Conservation (phyloP, 345 rosid species). For the Sapria himalayana region DNA sequence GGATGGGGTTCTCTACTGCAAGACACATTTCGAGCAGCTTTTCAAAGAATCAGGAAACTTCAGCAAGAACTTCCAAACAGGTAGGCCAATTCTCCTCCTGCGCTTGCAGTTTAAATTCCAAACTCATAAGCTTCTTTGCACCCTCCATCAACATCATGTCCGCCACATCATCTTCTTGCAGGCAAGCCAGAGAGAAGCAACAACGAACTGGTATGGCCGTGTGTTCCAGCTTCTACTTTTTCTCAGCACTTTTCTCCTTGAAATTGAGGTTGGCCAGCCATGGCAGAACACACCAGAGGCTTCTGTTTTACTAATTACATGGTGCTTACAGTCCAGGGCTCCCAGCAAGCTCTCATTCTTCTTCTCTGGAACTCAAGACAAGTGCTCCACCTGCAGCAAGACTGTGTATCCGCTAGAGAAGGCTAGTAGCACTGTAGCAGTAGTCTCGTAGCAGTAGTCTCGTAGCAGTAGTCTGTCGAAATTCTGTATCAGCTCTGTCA, state of each 20-base stretch:
- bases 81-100: too few species aligned
- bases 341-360: slow-evolving; percentile 52
- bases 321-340: slow-evolving; percentile 41
- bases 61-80: slow-evolving; percentile 77
- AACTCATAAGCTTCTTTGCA: too few species aligned
- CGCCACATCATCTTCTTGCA: slow-evolving; percentile 7
- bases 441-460: too few species aligned
- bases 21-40: slow-evolving; percentile 89
- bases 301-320: too few species aligned
- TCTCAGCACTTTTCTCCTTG: too few species aligned
- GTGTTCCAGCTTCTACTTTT: too few species aligned
- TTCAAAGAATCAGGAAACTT: slow-evolving; percentile 98
- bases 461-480: too few species aligned
- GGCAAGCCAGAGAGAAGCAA: slow-evolving; percentile 12
- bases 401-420: slow-evolving; percentile 72
- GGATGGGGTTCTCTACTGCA: slow-evolving; percentile 97
- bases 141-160: too few species aligned
- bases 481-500: too few species aligned
- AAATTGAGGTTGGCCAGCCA: too few species aligned
- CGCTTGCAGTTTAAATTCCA: too few species aligned
- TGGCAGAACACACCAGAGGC: too few species aligned
- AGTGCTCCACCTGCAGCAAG: slow-evolving; percentile 52
- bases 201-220: slow-evolving; percentile 32
- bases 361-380: slow-evolving; percentile 73
- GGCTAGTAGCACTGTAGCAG: slow-evolving; percentile 14